A percentile compares a stretch with the other conserved stretches of the same genome.
Conservation (phyloP, 306 rosid species). For the Argentina anserina region DNA sequence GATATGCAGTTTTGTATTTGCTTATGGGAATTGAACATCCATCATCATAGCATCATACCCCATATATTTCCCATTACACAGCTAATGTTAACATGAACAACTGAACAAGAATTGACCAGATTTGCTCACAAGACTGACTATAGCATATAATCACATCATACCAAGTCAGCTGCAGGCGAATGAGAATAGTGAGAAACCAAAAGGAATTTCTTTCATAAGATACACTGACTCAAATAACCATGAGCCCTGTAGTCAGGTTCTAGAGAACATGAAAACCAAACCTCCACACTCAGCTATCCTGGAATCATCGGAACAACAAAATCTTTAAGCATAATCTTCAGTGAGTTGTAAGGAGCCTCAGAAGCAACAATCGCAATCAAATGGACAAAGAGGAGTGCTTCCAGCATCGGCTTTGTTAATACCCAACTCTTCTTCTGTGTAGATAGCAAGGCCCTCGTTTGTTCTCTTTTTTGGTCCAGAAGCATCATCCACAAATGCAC, state of each 20-base stretch:
- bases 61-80: background rate
- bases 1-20: too few species aligned
- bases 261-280: background rate
- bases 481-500: conserved; percentile 31
- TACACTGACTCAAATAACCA: background rate
- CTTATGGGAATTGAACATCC: background rate
- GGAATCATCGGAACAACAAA: background rate
- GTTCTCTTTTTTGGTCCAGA: conserved; percentile 47
- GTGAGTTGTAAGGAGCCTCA: conserved; percentile 24
- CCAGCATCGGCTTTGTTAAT: conserved; percentile 57
- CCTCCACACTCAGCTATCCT: background rate
- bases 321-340: background rate
- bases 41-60: background rate
- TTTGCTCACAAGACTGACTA: background rate
- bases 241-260: background rate
- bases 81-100: background rate
- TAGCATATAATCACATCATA: background rate
- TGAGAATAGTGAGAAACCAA: background rate
- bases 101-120: background rate
- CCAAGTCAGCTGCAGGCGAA: background rate
- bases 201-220: background rate
- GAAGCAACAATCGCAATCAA: conserved; percentile 87
- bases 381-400: conserved; percentile 72
- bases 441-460: conserved; percentile 55
- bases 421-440: conserved; percentile 69